These are phyloP conservation scores for Pythium aquatile DNA, from an alignment of 352 stramenopile genomes.

Conservation along the genomic window DNA sequence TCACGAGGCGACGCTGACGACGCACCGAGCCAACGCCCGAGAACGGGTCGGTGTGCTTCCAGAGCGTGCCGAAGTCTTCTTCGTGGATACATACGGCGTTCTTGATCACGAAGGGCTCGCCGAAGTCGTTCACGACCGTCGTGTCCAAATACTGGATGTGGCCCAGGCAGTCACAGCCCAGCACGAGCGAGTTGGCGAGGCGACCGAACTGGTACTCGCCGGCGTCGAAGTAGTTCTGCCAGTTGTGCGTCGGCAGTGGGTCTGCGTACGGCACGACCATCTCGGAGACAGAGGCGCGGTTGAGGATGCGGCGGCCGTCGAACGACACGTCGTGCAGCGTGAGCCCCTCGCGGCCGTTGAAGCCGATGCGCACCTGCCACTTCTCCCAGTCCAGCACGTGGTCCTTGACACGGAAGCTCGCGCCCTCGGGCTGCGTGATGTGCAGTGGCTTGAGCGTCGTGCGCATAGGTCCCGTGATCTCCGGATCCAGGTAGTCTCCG, in stretches of 20 bases:
- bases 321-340: constrained; percentile 72
- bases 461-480: constrained; percentile 39
- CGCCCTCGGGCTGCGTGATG: constrained; percentile 72
- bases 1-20: constrained; percentile 69
- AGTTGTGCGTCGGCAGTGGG: constrained; percentile 59
- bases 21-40: constrained; percentile 42
- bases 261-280: constrained; percentile 88
- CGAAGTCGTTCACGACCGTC: constrained; percentile 50
- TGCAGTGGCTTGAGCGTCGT: constrained; percentile 59
- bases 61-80: constrained; percentile 74
- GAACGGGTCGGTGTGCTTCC: constrained; percentile 68
- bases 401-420: constrained; percentile 67
- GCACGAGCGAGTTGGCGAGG: constrained; percentile 72
- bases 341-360: constrained; percentile 79
- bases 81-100: constrained; percentile 86
- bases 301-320: constrained; percentile 54
- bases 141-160: constrained; percentile 85
- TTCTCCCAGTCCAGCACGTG: constrained; percentile 78
- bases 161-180: constrained; percentile 84
- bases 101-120: constrained; percentile 51
- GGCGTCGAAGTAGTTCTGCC: constrained; percentile 88
- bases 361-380: constrained; percentile 78
- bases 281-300: constrained; percentile 72
- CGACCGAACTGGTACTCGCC: constrained; percentile 78
- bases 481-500: constrained; percentile 43